These are phyloP conservation scores for Candida maltosa DNA, from an alignment of 805 yeast species.

Conservation along the genomic window DNA sequence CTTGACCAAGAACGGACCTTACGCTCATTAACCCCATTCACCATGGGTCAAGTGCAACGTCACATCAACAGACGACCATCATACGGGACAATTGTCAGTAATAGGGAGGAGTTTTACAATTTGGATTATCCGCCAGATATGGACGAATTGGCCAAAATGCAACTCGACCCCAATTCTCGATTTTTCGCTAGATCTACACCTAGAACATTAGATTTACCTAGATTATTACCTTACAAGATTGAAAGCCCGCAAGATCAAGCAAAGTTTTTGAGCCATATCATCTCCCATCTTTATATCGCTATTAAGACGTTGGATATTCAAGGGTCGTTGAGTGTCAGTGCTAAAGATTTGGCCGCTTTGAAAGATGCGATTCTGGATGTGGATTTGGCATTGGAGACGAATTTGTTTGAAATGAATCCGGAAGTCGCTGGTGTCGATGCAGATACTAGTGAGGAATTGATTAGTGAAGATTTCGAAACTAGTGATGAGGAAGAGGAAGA, in stretches of 20 bases:
- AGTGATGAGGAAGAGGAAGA: constrained; percentile 37
- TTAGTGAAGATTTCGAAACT: constrained; percentile 22
- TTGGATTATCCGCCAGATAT: constrained; percentile 50
- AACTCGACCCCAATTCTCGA: constrained; percentile 33
- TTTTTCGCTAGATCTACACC: constrained; percentile 36
- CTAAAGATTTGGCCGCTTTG: constrained; percentile 58
- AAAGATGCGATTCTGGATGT: constrained; percentile 29
- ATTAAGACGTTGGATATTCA: constrained; percentile 70
- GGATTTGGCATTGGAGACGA: constrained; percentile 54
- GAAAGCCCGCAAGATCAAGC: constrained; percentile 70
- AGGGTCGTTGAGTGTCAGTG: constrained; percentile 64
- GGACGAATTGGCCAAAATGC: constrained; percentile 22
- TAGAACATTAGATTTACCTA: constrained; percentile 39
- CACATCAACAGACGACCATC: constrained; percentile 24
- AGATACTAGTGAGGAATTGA: constrained; percentile 15
- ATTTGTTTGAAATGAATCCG: constrained; percentile 36
- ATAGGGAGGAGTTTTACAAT: constrained; percentile 37
- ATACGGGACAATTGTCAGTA: constrained; percentile 25
- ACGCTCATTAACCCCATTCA: constrained; percentile 24
- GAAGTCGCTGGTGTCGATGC: no score
- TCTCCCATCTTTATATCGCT: constrained; percentile 76
- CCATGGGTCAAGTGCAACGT: constrained; percentile 11
- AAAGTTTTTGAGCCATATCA: constrained; percentile 72
- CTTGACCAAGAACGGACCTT: constrained; percentile 10
- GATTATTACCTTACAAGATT: constrained; percentile 67